These are phyloP conservation scores for Tuber borchii DNA, from an alignment of 495 filamentous ascomycete species.

Conservation along the genomic window DNA sequence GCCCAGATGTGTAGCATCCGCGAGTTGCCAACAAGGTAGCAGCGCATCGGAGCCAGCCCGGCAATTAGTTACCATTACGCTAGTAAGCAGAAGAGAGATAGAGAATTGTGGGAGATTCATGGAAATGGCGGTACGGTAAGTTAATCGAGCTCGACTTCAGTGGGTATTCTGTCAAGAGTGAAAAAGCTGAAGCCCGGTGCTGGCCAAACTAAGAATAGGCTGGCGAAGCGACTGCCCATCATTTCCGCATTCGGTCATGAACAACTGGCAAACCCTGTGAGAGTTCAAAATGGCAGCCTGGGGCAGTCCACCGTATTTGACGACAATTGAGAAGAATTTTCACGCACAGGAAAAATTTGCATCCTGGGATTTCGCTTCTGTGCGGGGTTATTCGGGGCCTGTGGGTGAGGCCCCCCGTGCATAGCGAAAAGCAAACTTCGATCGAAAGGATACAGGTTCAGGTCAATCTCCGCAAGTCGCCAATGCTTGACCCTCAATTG, in stretches of 20 bases:
- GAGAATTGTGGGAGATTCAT: background rate
- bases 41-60: background rate
- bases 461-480: background rate
- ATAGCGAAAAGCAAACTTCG: background rate
- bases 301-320: background rate
- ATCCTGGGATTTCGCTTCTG: background rate
- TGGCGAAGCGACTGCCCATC: background rate
- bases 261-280: background rate
- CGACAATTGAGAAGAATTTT: background rate
- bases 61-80: background rate
- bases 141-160: background rate
- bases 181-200: background rate
- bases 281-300: background rate
- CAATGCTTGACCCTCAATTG: background rate
- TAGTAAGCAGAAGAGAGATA: background rate
- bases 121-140: background rate
- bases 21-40: background rate
- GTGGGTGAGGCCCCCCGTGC: background rate
- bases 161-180: background rate
- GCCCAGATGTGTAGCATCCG: background rate
- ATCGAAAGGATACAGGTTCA: background rate
- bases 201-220: background rate
- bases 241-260: background rate
- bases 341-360: background rate
- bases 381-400: background rate